phyloP scores from a whole-genome alignment of 192 early-diverging fungal species.

The Coemansia asiatica region DNA sequence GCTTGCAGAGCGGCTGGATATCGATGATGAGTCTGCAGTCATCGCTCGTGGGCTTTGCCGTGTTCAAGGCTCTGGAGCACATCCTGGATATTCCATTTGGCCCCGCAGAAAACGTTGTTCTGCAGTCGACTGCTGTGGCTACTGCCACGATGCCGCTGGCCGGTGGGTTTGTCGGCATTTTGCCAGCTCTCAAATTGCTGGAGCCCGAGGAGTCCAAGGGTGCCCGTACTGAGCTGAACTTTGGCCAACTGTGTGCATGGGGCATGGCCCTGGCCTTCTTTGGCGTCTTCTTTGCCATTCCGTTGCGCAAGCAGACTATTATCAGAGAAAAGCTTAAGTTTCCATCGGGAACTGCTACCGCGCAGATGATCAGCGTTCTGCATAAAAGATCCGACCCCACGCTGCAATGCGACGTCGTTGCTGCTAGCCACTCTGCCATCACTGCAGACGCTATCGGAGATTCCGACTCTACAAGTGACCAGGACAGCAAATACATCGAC shows the following conservation, averaged over 20 bases:
- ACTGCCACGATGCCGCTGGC: slow-evolving; percentile 83
- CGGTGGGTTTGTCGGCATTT: slow-evolving; percentile 77
- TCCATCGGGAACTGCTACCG: slow-evolving; percentile 84
- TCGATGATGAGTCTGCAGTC: slow-evolving; percentile 78
- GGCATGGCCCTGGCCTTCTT: slow-evolving; percentile 78
- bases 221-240: slow-evolving; percentile 55
- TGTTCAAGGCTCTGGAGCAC: slow-evolving; percentile 64
- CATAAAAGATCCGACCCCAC: slow-evolving; percentile 63
- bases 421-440: neutral
- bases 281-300: slow-evolving; percentile 89
- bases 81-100: slow-evolving; percentile 60
- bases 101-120: slow-evolving; percentile 81
- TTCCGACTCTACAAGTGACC: neutral
- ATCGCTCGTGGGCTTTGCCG: slow-evolving; percentile 73
- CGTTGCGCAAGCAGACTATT: slow-evolving; percentile 75
- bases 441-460: neutral
- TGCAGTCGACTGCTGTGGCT: slow-evolving; percentile 81
- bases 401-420: slow-evolving; percentile 15
- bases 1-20: slow-evolving; percentile 80
- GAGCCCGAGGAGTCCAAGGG: slow-evolving; percentile 58
- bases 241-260: slow-evolving; percentile 67
- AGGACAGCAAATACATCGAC: slow-evolving; percentile 11
- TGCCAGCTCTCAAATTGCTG: slow-evolving; percentile 77
- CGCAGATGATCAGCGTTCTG: slow-evolving; percentile 76
- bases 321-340: slow-evolving; percentile 80